Percentiles rank a stretch among this genome's conserved stretches.
Evolutionary conservation across 441 rosid genomes (phyloP).

Genomic region (Heliophila coronopifolia): DNA sequence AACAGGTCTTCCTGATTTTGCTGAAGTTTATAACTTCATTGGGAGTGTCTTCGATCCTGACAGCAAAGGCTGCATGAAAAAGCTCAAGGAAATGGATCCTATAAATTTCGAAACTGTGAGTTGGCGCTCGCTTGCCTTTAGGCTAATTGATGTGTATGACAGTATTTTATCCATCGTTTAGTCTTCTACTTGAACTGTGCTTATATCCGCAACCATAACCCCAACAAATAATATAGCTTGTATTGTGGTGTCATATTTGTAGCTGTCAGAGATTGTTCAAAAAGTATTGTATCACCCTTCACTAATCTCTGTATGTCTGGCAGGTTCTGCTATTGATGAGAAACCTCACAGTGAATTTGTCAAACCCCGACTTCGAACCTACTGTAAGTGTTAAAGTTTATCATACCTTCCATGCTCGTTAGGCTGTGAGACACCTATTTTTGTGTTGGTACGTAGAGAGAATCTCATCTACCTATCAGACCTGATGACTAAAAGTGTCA

Average conservation of each 20-base stretch:
- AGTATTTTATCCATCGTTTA: no score
- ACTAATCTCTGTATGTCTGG: not conserved
- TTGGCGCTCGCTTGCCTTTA: no score
- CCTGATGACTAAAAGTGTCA: no score
- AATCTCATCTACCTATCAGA: no score
- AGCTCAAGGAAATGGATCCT: constrained; percentile 72
- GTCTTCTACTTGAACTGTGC: no score
- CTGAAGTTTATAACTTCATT: constrained; percentile 63
- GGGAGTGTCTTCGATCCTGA: constrained; percentile 66
- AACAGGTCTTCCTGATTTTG: constrained; percentile 57
- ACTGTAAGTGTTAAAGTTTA: constrained; percentile 56
- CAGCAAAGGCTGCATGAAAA: constrained; percentile 40
- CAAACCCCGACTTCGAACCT: constrained; percentile 56
- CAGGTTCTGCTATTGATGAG: constrained; percentile 63
- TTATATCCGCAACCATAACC: no score
- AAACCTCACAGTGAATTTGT: constrained; percentile 57
- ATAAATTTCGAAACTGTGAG: constrained; percentile 71
- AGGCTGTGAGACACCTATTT: no score
- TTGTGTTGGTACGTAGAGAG: no score
- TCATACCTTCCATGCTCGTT: no score
- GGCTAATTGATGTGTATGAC: no score
- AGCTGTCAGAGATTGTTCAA: not conserved
- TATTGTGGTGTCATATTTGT: no score
- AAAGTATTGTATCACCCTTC: not conserved
- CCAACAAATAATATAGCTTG: no score